Base-by-base conservation (phyloP, 169 alveolate genomes). In the Fabrea salina region DNA sequence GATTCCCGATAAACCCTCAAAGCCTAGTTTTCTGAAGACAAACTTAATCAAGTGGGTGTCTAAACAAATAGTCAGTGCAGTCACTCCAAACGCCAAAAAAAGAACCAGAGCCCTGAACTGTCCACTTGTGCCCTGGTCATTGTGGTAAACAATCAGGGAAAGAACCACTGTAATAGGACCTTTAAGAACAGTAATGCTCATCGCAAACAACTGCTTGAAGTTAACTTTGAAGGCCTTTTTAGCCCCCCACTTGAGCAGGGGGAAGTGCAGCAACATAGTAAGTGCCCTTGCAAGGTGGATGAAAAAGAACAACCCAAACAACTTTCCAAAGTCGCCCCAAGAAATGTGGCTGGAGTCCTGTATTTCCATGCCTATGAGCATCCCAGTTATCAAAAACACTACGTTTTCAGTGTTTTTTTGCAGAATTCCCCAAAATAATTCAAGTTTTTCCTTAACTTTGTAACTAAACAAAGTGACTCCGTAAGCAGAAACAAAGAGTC, bases 101-200 rank as follows among this genome's bases (percentile, higher is more conserved):
- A 70, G 44, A 6, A 33, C 22, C 2, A 70, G 44, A 70, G 19
- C 44, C 27, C 68, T 70, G n/a, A 70, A 43, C 0, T 11, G n/a
- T 27, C 30, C 35, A 44, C 53, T 44, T 27, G 80, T 33, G 7
- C 51, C 87, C 2, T 49, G 19, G 41, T 82, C 89, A 30, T 58
- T 77, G 19, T 19, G 16, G 30, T 19, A 22, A 19, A 84, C 92
- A 30, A 86, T 75, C 25, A 89, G 53, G 1, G 94, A 85, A 0
- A 89, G 67, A 30, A 84, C 77, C 40, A 85, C 47, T 22, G 88
- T 83, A 16, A 89, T 64, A 30, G 90, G 92, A 8, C 94, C 94
- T 67, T 90, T 79, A 19, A 89, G 59, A 8, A 90, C 94, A 5
- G 87, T 86, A 64, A 70, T 84, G 33, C 75, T 74, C 19, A 89